These are phyloP conservation scores for Scheffersomyces coipomensis DNA, from an alignment of 805 yeast genomes.

Conservation along the genomic window DNA sequence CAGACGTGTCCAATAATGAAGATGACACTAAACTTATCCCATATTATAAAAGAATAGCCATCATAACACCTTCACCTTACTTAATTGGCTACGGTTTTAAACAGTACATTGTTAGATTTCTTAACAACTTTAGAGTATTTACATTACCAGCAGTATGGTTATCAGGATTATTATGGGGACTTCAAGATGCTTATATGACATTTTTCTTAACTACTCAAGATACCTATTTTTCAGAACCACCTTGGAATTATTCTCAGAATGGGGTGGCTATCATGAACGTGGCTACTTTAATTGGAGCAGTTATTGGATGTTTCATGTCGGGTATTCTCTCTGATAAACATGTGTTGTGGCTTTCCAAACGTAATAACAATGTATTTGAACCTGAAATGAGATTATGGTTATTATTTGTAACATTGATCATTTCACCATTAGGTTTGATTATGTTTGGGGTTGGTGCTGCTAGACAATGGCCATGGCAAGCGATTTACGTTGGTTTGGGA, in stretches of 20 bases:
- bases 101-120: conserved; percentile 57
- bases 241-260: conserved; percentile 62
- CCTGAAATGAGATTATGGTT: conserved; percentile 66
- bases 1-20: neutral
- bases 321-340: conserved; percentile 60
- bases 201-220: conserved; percentile 76
- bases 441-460: conserved; percentile 69
- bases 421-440: conserved; percentile 61
- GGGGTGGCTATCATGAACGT: conserved; percentile 77
- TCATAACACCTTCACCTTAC: conserved; percentile 58
- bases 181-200: conserved; percentile 73
- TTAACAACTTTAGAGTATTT: conserved; percentile 53
- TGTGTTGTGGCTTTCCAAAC: conserved; percentile 57
- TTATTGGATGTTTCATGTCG: conserved; percentile 64
- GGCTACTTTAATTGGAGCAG: conserved; percentile 66
- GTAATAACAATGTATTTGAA: conserved; percentile 60
- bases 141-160: conserved; percentile 63
- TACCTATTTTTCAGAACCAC: conserved; percentile 60
- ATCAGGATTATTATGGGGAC: conserved; percentile 77
- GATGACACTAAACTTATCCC: conserved; percentile 20
- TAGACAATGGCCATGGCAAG: conserved; percentile 50
- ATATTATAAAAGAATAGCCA: conserved; percentile 45
- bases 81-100: conserved; percentile 62
- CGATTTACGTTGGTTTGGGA: conserved; percentile 59
- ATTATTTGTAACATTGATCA: conserved; percentile 51